These are phyloP conservation scores for Ceratobasidium sp. DNA, from an alignment of 1,284 basidiomycete genomes.

Conservation along the genomic window DNA sequence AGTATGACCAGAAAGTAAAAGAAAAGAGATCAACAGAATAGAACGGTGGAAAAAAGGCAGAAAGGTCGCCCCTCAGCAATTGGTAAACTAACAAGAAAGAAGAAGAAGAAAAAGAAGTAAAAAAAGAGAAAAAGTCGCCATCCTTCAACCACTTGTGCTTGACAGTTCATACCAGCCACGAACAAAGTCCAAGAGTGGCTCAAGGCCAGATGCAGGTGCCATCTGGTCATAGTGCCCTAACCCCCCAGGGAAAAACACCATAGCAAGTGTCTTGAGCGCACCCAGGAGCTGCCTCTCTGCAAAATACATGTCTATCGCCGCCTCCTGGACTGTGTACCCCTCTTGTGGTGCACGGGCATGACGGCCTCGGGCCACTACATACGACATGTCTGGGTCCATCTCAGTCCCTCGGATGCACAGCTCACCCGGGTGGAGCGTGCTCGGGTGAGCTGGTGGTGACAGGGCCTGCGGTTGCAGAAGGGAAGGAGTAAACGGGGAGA, in stretches of 20 bases:
- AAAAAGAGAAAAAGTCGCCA: background rate
- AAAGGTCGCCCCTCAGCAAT: no score
- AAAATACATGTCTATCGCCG: background rate
- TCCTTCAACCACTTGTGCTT: background rate
- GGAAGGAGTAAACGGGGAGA: no score
- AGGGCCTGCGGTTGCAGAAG: no score
- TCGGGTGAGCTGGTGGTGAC: no score
- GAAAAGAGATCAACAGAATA: background rate
- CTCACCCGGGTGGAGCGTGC: no score
- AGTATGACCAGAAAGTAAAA: no score
- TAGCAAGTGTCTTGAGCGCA: background rate
- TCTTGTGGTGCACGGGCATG: background rate
- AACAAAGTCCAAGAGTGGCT: background rate
- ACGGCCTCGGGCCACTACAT: constrained; percentile 5
- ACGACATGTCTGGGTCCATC: background rate
- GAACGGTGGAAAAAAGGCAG: background rate
- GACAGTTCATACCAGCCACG: background rate
- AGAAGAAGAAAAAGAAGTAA: background rate
- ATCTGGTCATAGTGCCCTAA: background rate
- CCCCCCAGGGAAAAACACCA: background rate
- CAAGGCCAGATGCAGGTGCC: background rate
- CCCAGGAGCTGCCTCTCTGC: background rate
- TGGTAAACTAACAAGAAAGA: background rate
- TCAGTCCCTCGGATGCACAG: no score
- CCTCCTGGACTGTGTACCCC: background rate